phyloP scores from a whole-genome alignment of 257 asterid genomes.

The Cruciata laevipes region DNA sequence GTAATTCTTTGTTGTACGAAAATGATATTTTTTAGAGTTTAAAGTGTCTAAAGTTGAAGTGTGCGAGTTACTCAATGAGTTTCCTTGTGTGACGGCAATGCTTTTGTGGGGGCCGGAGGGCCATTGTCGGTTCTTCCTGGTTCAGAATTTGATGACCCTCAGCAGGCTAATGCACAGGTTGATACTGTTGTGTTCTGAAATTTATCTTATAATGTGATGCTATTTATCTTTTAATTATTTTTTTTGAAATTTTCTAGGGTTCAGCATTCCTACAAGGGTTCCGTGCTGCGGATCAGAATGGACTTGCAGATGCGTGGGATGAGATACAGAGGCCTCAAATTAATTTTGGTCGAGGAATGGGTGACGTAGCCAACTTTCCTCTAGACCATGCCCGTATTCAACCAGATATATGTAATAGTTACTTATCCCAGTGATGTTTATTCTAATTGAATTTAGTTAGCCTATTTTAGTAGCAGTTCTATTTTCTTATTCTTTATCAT shows the following conservation, averaged over 20 bases:
- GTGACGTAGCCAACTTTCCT: conserved; percentile 46
- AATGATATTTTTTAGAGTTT: neutral
- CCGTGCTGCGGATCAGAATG: conserved; percentile 61
- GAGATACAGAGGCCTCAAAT: conserved; percentile 77
- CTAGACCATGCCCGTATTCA: conserved; percentile 45
- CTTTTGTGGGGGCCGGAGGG: conserved; percentile 48
- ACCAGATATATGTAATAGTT: conserved; percentile 56
- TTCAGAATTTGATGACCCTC: conserved; percentile 58
- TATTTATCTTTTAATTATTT: neutral
- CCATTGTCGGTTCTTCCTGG: conserved; percentile 82
- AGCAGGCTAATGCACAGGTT: conserved; percentile 74
- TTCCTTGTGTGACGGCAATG: conserved; percentile 42
- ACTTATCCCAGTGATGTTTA: neutral
- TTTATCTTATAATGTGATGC: neutral
- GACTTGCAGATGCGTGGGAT: conserved; percentile 89
- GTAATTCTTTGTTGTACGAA: neutral
- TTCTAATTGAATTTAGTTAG: neutral
- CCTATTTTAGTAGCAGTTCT: neutral
- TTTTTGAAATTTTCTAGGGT: conserved; percentile 39
- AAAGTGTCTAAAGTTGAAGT: neutral
- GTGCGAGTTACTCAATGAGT: neutral
- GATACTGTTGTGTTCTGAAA: conserved; percentile 14
- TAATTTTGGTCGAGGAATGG: conserved; percentile 41
- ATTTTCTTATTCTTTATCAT: neutral
- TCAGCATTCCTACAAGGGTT: conserved; percentile 81